These are phyloP conservation scores for Gossypium davidsonii DNA, from an alignment of 441 rosid genomes.

Conservation along the genomic window DNA sequence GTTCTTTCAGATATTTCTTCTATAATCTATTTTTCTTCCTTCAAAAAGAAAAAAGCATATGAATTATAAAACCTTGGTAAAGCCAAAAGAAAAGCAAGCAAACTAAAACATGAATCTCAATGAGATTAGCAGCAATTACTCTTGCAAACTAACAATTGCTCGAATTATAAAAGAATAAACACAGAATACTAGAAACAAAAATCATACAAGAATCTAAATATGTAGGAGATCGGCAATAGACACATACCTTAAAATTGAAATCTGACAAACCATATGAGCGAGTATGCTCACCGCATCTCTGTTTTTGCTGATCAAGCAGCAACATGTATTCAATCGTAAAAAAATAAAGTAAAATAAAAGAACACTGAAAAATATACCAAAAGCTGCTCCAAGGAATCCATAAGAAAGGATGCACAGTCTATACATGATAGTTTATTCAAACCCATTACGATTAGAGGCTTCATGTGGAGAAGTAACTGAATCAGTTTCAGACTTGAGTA, in stretches of 20 bases:
- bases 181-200: slow-evolving; percentile 15
- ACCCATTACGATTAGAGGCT: slow-evolving; percentile 5
- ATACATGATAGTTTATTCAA: slow-evolving; percentile 15
- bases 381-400: slow-evolving; percentile 20
- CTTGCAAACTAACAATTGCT: not conserved
- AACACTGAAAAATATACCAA: slow-evolving; percentile 38
- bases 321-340: slow-evolving; percentile 19
- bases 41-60: not conserved
- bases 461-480: slow-evolving; percentile 12
- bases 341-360: slow-evolving; percentile 6
- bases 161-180: slow-evolving; percentile 15
- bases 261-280: slow-evolving; percentile 27
- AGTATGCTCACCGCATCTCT: slow-evolving; percentile 22
- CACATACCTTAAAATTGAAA: slow-evolving; percentile 22
- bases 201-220: slow-evolving; percentile 34
- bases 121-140: not conserved
- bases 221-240: slow-evolving; percentile 26
- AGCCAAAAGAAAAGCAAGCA: not conserved
- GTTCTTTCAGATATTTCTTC: not conserved
- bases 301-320: slow-evolving; percentile 25
- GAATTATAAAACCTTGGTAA: not conserved
- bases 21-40: not conserved
- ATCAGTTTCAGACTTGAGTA: slow-evolving; percentile 47
- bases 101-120: not conserved
- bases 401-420: slow-evolving; percentile 18